A percentile compares a stretch with the other conserved stretches of the same genome.
Conservation (phyloP, 2,329 filamentous ascomycete genomes). For the Byssothecium circinans region DNA sequence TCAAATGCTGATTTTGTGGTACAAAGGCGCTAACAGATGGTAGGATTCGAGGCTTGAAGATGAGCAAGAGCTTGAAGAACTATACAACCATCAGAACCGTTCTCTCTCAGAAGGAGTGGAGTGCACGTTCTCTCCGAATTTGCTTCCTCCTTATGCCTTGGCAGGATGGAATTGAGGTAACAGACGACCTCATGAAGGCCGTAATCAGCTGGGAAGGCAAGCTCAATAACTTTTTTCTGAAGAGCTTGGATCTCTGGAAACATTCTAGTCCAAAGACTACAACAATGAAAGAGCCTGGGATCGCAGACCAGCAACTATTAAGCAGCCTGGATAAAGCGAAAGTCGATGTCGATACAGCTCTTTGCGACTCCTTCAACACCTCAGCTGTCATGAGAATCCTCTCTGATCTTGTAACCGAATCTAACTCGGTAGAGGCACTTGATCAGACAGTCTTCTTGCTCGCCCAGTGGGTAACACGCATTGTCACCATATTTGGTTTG, state of each 20-base stretch:
- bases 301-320: slow-evolving; percentile 5
- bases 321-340: slow-evolving; percentile 8
- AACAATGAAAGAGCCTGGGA: slow-evolving; percentile 51
- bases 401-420: slow-evolving; percentile 73
- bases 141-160: slow-evolving; percentile 86
- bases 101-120: slow-evolving; percentile 69
- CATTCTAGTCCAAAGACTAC: slow-evolving; percentile 35
- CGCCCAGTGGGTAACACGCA: slow-evolving; percentile 78
- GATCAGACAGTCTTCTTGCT: slow-evolving; percentile 56
- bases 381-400: slow-evolving; percentile 77
- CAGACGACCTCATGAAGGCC: slow-evolving; percentile 74
- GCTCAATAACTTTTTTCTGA: slow-evolving; percentile 70
- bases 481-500: slow-evolving; percentile 83
- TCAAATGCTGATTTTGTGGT: slow-evolving; percentile 9
- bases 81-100: slow-evolving; percentile 92
- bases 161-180: slow-evolving; percentile 91
- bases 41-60: slow-evolving; percentile 68
- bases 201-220: slow-evolving; percentile 79
- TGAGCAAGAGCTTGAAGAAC: slow-evolving; percentile 94
- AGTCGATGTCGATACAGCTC: too few relatives aligned
- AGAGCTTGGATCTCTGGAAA: slow-evolving; percentile 54
- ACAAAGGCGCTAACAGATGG: slow-evolving; percentile 11
- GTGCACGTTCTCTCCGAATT: slow-evolving; percentile 75
- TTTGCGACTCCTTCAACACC: slow-evolving; percentile 88
- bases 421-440: slow-evolving; percentile 57